Evolutionary conservation across 1,284 basidiomycete species (phyloP).

Genomic region (Apiotrichum brassicae): DNA sequence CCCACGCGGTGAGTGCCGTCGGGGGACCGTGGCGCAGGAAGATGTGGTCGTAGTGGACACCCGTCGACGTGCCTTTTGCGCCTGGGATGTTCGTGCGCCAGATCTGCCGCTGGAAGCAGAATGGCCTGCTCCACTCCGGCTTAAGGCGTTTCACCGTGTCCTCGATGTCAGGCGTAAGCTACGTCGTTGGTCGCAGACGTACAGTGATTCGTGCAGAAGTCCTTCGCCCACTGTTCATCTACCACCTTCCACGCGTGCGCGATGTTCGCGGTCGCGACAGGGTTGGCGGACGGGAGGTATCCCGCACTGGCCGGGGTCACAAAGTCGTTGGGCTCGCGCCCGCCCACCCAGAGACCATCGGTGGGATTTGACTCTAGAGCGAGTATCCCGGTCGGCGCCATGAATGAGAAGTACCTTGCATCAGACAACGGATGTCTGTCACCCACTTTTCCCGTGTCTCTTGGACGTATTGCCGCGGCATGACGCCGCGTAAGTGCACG

Average conservation of each 20-base stretch:
- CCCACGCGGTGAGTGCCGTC: slow-evolving; percentile 25
- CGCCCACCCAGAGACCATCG: slow-evolving; percentile 15
- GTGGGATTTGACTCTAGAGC: slow-evolving; percentile 5
- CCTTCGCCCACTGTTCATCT: neutral
- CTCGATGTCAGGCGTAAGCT: slow-evolving; percentile 6
- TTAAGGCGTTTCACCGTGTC: slow-evolving; percentile 5
- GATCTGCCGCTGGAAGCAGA: slow-evolving; percentile 13
- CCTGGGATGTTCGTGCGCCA: slow-evolving; percentile 18
- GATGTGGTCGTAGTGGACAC: slow-evolving; percentile 19
- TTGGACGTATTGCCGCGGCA: slow-evolving; percentile 3
- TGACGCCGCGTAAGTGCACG: slow-evolving; percentile 13
- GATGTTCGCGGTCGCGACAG: too few relatives aligned
- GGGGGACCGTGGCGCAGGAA: neutral
- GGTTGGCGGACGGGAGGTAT: too few relatives aligned
- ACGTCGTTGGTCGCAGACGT: slow-evolving; percentile 3
- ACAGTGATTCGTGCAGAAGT: slow-evolving; percentile 4
- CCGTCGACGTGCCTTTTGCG: slow-evolving; percentile 5
- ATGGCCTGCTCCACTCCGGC: slow-evolving; percentile 12
- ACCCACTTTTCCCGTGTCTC: slow-evolving; percentile 3
- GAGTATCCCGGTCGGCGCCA: slow-evolving; percentile 7
- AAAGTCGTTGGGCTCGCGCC: neutral
- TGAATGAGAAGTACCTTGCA: slow-evolving; percentile 11
- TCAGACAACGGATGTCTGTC: neutral
- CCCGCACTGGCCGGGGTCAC: too few relatives aligned
- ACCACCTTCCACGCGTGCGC: too few relatives aligned